Conservation (phyloP, 257 asterid genomes). For the Lycium ferocissimum region DNA sequence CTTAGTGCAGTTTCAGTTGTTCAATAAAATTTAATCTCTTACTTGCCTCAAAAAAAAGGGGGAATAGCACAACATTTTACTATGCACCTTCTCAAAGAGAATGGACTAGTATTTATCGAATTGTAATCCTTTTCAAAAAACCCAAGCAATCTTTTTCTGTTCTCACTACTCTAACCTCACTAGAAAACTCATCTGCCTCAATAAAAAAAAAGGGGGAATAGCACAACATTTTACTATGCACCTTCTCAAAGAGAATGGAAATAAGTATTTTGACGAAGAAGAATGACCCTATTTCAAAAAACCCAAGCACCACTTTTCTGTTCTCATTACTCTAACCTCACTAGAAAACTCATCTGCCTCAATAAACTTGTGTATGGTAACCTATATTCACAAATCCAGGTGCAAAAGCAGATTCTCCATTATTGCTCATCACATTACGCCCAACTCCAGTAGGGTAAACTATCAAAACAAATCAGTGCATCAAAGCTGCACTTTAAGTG, state of each 20-base stretch:
- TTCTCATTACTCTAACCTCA: conserved; percentile 7
- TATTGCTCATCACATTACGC: neutral
- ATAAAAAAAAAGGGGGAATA: conserved; percentile 2
- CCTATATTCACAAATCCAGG: neutral
- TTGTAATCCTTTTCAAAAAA: neutral
- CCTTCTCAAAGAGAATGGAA: neutral
- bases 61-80: neutral
- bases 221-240: neutral
- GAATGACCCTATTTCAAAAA: conserved; percentile 2
- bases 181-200: neutral
- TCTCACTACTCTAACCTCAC: conserved; percentile 11
- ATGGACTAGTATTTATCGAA: neutral
- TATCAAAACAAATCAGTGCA: neutral
- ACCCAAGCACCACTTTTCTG: neutral
- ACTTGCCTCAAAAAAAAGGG: neutral
- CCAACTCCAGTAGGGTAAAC: neutral
- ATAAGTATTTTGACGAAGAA: neutral
- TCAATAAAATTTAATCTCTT: neutral
- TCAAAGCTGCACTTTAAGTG: neutral
- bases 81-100: neutral
- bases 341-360: neutral
- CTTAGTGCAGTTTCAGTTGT: conserved; percentile 13
- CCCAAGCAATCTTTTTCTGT: neutral
- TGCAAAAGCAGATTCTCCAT: conserved; percentile 1
- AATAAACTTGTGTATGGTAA: neutral